A percentile compares a stretch with the other conserved stretches of the same genome.
These are phyloP conservation scores for Saccharomyces uvarum DNA, from an alignment of 1,139 yeast genomes.

Conservation along the genomic window DNA sequence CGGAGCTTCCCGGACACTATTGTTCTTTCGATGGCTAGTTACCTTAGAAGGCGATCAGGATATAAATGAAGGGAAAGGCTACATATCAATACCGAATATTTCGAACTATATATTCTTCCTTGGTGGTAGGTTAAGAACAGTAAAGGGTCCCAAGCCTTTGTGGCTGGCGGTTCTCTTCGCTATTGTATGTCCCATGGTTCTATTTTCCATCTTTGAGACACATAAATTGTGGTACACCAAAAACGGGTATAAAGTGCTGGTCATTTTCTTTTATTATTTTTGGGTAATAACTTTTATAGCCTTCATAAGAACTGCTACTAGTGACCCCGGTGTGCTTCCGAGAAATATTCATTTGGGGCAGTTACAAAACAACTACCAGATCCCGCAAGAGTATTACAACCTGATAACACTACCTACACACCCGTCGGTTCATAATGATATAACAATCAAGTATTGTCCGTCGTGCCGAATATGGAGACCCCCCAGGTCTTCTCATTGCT, in stretches of 20 bases:
- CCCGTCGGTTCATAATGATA: constrained; percentile 40
- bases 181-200: constrained; percentile 43
- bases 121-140: constrained; percentile 57
- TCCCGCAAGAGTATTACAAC: constrained; percentile 61
- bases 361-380: constrained; percentile 30
- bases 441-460: constrained; percentile 45
- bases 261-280: constrained; percentile 50
- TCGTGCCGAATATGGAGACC: constrained; percentile 67
- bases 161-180: constrained; percentile 34
- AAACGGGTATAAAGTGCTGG: constrained; percentile 49
- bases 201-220: constrained; percentile 42
- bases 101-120: constrained; percentile 40
- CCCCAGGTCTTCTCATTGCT: constrained; percentile 64
- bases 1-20: constrained; percentile 6
- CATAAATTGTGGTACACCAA: constrained; percentile 20
- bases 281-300: constrained; percentile 42
- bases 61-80: constrained; percentile 13
- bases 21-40: constrained; percentile 22
- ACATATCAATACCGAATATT: constrained; percentile 18
- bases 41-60: constrained; percentile 24
- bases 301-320: constrained; percentile 47
- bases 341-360: constrained; percentile 53
- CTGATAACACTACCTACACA: constrained; percentile 45
- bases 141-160: constrained; percentile 35
- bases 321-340: constrained; percentile 72